phyloP scores from a whole-genome alignment of 2,329 filamentous ascomycete species.

The Colletotrichum coccodes region DNA sequence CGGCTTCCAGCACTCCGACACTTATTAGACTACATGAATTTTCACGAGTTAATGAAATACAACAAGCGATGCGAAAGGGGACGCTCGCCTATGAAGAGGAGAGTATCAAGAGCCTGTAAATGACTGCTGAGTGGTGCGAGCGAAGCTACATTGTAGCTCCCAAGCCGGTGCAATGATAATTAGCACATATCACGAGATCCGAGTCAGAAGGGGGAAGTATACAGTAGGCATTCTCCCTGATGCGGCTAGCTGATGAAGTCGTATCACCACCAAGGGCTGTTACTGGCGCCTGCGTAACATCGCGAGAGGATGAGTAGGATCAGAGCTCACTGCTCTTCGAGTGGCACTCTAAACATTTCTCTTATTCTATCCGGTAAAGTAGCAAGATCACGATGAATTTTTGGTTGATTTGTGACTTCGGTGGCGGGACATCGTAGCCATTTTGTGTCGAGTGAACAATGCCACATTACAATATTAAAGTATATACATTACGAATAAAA shows the following conservation, averaged over 20 bases:
- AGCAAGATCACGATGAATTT: not conserved
- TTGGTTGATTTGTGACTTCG: not conserved
- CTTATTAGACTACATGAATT: constrained; percentile 29
- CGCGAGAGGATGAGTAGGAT: not conserved
- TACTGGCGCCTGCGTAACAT: too few relatives aligned
- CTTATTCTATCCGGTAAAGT: too few relatives aligned
- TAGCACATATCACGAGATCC: not conserved
- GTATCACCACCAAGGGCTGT: too few relatives aligned
- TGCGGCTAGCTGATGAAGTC: not conserved
- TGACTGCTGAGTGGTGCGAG: not conserved
- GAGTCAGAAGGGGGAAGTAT: too few relatives aligned
- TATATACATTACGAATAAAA: not conserved
- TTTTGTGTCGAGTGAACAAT: too few relatives aligned
- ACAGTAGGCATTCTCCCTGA: not conserved
- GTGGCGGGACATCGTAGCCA: not conserved
- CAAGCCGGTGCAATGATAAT: not conserved
- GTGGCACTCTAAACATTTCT: not conserved
- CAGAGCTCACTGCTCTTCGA: not conserved
- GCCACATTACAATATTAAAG: not conserved
- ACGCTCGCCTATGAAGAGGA: not conserved
- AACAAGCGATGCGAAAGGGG: not conserved
- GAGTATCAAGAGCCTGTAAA: too few relatives aligned
- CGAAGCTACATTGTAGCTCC: not conserved
- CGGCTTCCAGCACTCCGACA: not conserved
- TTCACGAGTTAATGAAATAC: constrained; percentile 26